Conservation (phyloP, 2,329 filamentous ascomycete species). For the Xylaria sp. region DNA sequence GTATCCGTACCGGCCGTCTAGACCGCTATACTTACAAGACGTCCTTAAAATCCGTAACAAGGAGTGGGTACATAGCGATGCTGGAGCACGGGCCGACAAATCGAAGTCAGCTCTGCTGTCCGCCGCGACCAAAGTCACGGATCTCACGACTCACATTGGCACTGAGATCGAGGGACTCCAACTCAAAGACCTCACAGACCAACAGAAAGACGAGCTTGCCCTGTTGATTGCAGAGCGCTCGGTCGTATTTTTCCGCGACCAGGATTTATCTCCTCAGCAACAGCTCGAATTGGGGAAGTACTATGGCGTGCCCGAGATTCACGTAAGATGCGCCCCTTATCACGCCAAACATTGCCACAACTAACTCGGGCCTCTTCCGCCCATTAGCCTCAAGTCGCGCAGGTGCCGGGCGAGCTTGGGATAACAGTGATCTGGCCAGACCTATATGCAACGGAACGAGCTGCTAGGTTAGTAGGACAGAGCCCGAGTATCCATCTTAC, state of each 20-base stretch:
- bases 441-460: constrained; percentile 64
- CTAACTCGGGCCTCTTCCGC: background rate
- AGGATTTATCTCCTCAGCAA: constrained; percentile 65
- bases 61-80: constrained; percentile 62
- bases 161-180: constrained; percentile 70
- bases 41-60: constrained; percentile 68
- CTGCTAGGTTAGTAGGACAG: constrained; percentile 47
- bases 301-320: constrained; percentile 70
- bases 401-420: constrained; percentile 70
- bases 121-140: constrained; percentile 66
- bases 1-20: constrained; percentile 72
- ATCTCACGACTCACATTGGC: constrained; percentile 66
- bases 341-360: background rate
- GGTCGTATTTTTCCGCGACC: constrained; percentile 71
- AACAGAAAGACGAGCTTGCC: constrained; percentile 67
- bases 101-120: constrained; percentile 65
- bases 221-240: constrained; percentile 67
- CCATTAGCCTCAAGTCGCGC: constrained; percentile 68
- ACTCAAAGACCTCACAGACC: constrained; percentile 63
- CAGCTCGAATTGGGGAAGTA: constrained; percentile 67
- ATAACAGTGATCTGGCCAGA: constrained; percentile 74
- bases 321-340: constrained; percentile 52
- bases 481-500: background rate
- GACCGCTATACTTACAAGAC: constrained; percentile 72
- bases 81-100: constrained; percentile 68